These are phyloP conservation scores for Macrophomina tecta DNA, from an alignment of 2,329 filamentous ascomycete species.

Conservation along the genomic window DNA sequence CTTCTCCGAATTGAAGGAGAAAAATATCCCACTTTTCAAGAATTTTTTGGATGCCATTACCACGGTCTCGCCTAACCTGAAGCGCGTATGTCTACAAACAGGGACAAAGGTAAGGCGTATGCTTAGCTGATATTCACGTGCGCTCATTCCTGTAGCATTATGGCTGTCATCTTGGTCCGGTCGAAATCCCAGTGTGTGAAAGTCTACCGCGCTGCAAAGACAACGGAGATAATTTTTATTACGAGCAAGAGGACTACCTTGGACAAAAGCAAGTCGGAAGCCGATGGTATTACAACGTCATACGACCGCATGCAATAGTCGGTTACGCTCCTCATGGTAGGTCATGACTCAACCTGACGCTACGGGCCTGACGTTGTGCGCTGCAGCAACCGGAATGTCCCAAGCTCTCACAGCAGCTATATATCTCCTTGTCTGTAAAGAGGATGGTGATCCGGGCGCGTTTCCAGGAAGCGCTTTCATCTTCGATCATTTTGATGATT, in stretches of 20 bases:
- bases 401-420: constrained; percentile 48
- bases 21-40: constrained; percentile 40
- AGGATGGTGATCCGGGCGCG: constrained; percentile 41
- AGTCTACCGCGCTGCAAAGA: constrained; percentile 21
- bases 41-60: constrained; percentile 42
- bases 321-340: constrained; percentile 35
- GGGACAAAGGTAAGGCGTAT: constrained; percentile 10
- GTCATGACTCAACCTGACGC: neutral
- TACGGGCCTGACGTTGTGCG: too few relatives aligned
- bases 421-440: constrained; percentile 46
- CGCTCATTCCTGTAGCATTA: constrained; percentile 28
- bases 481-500: constrained; percentile 44
- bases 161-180: constrained; percentile 28
- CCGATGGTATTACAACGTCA: constrained; percentile 37
- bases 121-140: neutral
- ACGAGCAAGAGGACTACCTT: constrained; percentile 31
- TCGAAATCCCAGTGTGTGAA: constrained; percentile 29
- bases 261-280: constrained; percentile 29
- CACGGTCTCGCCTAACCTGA: constrained; percentile 33
- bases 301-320: constrained; percentile 39
- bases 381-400: constrained; percentile 46
- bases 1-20: constrained; percentile 35
- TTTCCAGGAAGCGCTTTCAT: constrained; percentile 45
- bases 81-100: constrained; percentile 34
- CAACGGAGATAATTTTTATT: constrained; percentile 31